phyloP scores from a whole-genome alignment of 2,329 filamentous ascomycete genomes.

The Elsinoe necatrix region DNA sequence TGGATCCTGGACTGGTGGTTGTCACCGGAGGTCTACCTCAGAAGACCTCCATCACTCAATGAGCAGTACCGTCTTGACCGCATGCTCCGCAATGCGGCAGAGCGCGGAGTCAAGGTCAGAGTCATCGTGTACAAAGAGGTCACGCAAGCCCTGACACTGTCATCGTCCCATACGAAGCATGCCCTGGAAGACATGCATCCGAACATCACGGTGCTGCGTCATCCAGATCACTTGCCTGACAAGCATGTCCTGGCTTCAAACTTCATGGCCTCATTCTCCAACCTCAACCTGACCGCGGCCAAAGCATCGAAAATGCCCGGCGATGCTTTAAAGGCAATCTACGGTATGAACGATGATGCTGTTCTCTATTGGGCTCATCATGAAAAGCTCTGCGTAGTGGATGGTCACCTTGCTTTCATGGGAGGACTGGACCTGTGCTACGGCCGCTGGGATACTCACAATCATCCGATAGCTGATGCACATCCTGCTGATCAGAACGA shows the following conservation, averaged over 20 bases:
- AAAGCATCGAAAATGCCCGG: constrained; percentile 56
- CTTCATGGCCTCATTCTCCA: constrained; percentile 48
- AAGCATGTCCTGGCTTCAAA: constrained; percentile 56
- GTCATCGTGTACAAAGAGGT: constrained; percentile 93
- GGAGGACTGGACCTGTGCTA: constrained; percentile 81
- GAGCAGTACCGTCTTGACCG: constrained; percentile 76
- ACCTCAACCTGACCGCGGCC: constrained; percentile 47
- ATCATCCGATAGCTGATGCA: constrained; percentile 73
- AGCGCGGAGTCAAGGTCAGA: constrained; percentile 75
- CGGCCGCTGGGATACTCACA: constrained; percentile 77
- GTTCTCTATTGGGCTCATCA: constrained; percentile 91
- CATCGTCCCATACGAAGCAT: constrained; percentile 68
- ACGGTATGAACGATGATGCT: constrained; percentile 71
- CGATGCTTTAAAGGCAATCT: constrained; percentile 63
- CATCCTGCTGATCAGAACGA: constrained; percentile 69
- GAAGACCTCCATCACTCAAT: constrained; percentile 71
- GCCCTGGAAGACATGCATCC: constrained; percentile 64
- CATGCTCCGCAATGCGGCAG: constrained; percentile 71
- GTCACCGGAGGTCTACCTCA: constrained; percentile 77
- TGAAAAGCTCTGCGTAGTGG: constrained; percentile 79
- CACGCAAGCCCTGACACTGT: constrained; percentile 67
- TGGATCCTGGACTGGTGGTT: constrained; percentile 91
- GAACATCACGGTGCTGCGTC: constrained; percentile 81
- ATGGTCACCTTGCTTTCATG: constrained; percentile 79
- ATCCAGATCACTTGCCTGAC: constrained; percentile 79